Percentiles rank a stretch among this genome's conserved stretches.
These are phyloP conservation scores for Stagonosporopsis chrysanthemi DNA, from an alignment of 2,329 filamentous ascomycete genomes.

Conservation along the genomic window DNA sequence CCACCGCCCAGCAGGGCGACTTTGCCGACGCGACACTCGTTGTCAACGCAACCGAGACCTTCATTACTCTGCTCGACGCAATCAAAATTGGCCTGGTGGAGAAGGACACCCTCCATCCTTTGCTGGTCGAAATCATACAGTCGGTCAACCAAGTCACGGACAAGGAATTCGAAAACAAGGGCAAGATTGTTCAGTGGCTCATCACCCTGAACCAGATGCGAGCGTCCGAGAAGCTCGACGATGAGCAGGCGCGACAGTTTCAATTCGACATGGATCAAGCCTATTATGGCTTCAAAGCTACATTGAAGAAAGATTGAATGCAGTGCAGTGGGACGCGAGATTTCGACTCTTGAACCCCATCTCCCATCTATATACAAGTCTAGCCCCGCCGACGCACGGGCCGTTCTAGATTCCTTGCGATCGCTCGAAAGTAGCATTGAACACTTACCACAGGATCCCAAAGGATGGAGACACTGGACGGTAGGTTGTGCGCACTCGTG, in stretches of 20 bases:
- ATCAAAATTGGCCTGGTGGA: slow-evolving; percentile 90
- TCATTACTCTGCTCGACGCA: slow-evolving; percentile 97
- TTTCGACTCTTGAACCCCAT: neutral
- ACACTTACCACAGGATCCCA: neutral
- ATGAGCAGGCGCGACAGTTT: slow-evolving; percentile 86
- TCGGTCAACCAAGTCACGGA: slow-evolving; percentile 97
- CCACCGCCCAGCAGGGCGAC: slow-evolving; percentile 47
- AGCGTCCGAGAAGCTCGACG: slow-evolving; percentile 86
- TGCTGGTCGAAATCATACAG: slow-evolving; percentile 94
- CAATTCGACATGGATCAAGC: slow-evolving; percentile 94
- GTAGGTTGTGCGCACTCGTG: slow-evolving; percentile 24
- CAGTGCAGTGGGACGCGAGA: neutral
- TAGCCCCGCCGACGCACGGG: slow-evolving; percentile 31
- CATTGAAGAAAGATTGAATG: slow-evolving; percentile 59
- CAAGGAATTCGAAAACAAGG: slow-evolving; percentile 90
- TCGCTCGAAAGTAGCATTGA: neutral
- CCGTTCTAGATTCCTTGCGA: slow-evolving; percentile 22
- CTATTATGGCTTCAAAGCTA: slow-evolving; percentile 91
- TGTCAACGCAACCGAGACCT: slow-evolving; percentile 92
- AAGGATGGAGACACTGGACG: slow-evolving; percentile 39
- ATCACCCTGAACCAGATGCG: slow-evolving; percentile 98
- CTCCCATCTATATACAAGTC: slow-evolving; percentile 2
- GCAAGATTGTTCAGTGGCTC: slow-evolving; percentile 98
- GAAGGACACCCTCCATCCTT: slow-evolving; percentile 94
- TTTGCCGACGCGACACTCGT: slow-evolving; percentile 71